phyloP scores from a whole-genome alignment of 1,284 basidiomycete genomes.

The Coniferiporia sulphurascens region DNA sequence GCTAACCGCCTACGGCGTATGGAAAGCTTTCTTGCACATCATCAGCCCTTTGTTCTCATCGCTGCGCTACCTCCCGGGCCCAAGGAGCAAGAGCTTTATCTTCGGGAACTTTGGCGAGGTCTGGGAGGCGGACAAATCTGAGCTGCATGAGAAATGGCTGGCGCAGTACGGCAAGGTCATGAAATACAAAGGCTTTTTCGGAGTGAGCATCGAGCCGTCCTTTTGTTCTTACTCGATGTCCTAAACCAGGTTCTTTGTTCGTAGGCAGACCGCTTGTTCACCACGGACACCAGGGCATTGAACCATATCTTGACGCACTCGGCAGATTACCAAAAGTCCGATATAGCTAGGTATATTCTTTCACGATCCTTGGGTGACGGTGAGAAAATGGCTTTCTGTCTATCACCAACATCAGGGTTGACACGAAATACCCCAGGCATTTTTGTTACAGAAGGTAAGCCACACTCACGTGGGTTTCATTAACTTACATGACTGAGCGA shows the following conservation, averaged over 20 bases:
- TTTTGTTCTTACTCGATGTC: not conserved
- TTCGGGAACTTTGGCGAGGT: constrained; percentile 19
- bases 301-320: constrained; percentile 45
- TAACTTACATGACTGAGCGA: not conserved
- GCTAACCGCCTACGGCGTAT: not conserved
- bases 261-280: constrained; percentile 39
- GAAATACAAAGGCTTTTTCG: constrained; percentile 18
- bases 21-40: constrained; percentile 3
- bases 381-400: constrained; percentile 18
- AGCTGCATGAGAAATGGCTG: constrained; percentile 20
- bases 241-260: not conserved
- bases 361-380: constrained; percentile 42
- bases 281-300: constrained; percentile 45
- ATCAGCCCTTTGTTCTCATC: constrained; percentile 15
- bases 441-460: constrained; percentile 15
- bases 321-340: constrained; percentile 44
- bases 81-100: constrained; percentile 17
- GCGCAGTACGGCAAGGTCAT: constrained; percentile 22
- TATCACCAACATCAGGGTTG: not conserved
- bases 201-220: constrained; percentile 17
- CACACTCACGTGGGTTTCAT: not conserved
- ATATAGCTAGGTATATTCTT: constrained; percentile 32
- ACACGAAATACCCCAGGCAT: constrained; percentile 1
- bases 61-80: constrained; percentile 20
- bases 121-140: constrained; percentile 4